Base-by-base conservation (phyloP, 176 grass and related monocot species). In the Ensete ventricosum region DNA sequence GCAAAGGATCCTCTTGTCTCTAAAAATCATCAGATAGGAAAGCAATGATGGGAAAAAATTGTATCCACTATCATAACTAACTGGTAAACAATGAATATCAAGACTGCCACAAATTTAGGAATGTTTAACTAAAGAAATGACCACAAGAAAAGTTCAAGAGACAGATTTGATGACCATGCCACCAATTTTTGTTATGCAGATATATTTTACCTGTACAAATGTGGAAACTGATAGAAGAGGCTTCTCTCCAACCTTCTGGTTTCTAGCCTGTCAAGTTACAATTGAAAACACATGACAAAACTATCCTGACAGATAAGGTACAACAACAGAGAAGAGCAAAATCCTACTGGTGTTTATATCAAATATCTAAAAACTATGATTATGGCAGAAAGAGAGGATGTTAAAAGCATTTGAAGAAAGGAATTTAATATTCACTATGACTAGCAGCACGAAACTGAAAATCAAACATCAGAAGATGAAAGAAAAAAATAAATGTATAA, bases 231-330 rank as follows among this genome's bases (percentile, higher is more conserved):
- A 98, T 55, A 98, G 86, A 80, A 94, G 84, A 25, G 95, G 84
- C 78, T 98, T 98, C 63, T 98, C 95, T 17, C 95, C 95, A 65
- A 94, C 90, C 78, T 98, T 98, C 77, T 94, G 95, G 69, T 91
- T 83, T 85, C 88, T 89, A 84, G 95, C 79, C 95, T 98, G 82
- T 78, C 57, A 93, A 83, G 86, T 25, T 83, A 79, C 19, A 79
- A 48, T 50, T 14, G 27, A 3, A 71, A 26, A 17, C 21, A 60
- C 14, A 53, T 77, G 9, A 77, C 68, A 81, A 81, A 58, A 26
- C 50, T 62, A 1, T 62, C 73, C 53, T 52, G 12, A 5, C 65
- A 76, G 59, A 83, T 75, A 62, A 80, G 54, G 73, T 62, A 71
- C 11, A 0, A 72, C 25, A 81, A 81, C 58, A 50, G 14, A 77